phyloP scores from a whole-genome alignment of 352 stramenopile genomes.

The Globisporangium camurandrum region DNA sequence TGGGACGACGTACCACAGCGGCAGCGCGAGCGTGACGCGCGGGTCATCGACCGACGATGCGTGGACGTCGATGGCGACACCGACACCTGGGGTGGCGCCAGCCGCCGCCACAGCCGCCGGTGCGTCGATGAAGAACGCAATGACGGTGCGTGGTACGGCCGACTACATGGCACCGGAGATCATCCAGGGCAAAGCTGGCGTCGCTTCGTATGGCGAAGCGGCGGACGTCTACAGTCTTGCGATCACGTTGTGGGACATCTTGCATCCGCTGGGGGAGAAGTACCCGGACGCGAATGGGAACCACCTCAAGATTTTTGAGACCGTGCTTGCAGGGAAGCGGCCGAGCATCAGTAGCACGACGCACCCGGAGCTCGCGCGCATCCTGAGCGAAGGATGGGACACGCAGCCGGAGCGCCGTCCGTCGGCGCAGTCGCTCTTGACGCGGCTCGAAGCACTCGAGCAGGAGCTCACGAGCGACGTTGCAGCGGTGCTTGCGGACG shows the following conservation, averaged over 20 bases:
- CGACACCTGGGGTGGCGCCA: too few relatives aligned
- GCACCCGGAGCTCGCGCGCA: constrained; percentile 23
- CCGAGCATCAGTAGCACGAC: constrained; percentile 28
- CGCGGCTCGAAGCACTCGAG: constrained; percentile 32
- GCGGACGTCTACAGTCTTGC: constrained; percentile 66
- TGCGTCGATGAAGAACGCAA: too few relatives aligned
- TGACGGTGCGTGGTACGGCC: constrained; percentile 63
- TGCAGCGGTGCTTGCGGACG: constrained; percentile 27
- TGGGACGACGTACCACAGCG: too few relatives aligned
- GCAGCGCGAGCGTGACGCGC: neutral
- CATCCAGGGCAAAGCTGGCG: constrained; percentile 48
- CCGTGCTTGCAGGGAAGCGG: constrained; percentile 38
- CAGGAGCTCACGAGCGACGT: constrained; percentile 32
- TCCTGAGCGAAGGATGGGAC: constrained; percentile 41
- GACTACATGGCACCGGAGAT: constrained; percentile 78
- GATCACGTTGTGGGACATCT: constrained; percentile 71
- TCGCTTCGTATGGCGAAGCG: constrained; percentile 51
- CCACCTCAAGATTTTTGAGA: constrained; percentile 47
- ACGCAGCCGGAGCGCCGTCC: constrained; percentile 26
- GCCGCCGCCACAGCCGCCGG: too few relatives aligned
- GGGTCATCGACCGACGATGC: too few relatives aligned
- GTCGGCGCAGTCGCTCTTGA: constrained; percentile 37
- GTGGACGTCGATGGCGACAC: neutral
- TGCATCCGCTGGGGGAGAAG: constrained; percentile 44
- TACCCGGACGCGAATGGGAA: constrained; percentile 36